These are phyloP conservation scores for Carpinus fangiana DNA, from an alignment of 306 rosid species.

Conservation along the genomic window DNA sequence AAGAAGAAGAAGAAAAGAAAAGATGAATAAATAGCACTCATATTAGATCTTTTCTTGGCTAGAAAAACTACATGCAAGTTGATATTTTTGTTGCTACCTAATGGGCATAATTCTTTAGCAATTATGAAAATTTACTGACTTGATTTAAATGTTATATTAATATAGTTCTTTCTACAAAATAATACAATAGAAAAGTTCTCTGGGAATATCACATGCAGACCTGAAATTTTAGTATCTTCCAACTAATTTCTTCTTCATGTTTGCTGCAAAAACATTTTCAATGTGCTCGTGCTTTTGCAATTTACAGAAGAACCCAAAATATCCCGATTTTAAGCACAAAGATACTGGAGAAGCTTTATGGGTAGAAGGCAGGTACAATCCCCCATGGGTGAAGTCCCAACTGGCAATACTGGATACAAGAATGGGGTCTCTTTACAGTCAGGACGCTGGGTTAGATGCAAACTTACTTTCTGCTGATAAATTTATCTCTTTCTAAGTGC, in stretches of 20 bases:
- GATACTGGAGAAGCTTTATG: constrained; percentile 94
- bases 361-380: constrained; percentile 79
- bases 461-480: constrained; percentile 41
- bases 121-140: neutral
- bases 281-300: constrained; percentile 6
- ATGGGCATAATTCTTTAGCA: neutral
- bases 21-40: neutral
- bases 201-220: neutral
- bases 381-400: constrained; percentile 88
- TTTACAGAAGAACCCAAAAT: constrained; percentile 84
- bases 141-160: neutral
- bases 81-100: neutral
- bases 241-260: neutral
- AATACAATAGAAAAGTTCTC: neutral
- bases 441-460: constrained; percentile 46
- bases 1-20: too few relatives aligned
- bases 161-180: neutral
- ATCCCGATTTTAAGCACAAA: constrained; percentile 90
- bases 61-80: neutral
- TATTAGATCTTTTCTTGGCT: neutral
- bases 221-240: neutral
- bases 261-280: neutral
- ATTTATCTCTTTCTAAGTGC: constrained; percentile 45
- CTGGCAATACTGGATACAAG: constrained; percentile 69
- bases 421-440: constrained; percentile 53